Evolutionary conservation across 2,329 filamentous ascomycete genomes (phyloP).

Genomic region (Aotearoamyces nothofagi): DNA sequence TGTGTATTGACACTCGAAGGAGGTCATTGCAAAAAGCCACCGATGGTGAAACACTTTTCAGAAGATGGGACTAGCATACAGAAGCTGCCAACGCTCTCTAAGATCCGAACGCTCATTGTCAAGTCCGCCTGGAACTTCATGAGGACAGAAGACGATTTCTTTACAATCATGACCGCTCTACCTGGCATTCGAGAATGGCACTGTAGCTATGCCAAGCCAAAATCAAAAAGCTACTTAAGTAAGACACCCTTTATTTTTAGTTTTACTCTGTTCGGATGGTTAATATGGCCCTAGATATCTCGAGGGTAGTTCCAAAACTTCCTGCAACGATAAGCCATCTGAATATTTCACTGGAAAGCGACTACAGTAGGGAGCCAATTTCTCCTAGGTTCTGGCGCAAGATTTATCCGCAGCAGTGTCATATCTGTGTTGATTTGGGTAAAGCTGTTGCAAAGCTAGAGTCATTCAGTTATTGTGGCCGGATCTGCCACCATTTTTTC

Average conservation of each 20-base stretch:
- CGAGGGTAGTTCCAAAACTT: constrained; percentile 41
- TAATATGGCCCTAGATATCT: constrained; percentile 38
- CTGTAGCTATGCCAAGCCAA: constrained; percentile 48
- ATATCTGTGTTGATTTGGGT: constrained; percentile 52
- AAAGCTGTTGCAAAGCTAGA: constrained; percentile 45
- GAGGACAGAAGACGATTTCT: constrained; percentile 46
- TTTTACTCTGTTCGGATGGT: too few species aligned
- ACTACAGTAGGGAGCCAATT: constrained; percentile 49
- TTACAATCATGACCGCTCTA: constrained; percentile 42
- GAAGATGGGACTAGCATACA: constrained; percentile 2
- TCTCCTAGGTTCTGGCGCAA: constrained; percentile 47
- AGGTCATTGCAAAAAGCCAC: constrained; percentile 63
- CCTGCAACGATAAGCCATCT: constrained; percentile 44
- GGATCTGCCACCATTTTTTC: constrained; percentile 57
- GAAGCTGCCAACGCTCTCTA: constrained; percentile 19
- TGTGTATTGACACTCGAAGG: constrained; percentile 59
- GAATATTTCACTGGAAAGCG: constrained; percentile 55
- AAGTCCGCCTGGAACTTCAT: constrained; percentile 69
- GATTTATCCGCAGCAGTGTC: constrained; percentile 34
- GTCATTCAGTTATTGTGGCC: constrained; percentile 56
- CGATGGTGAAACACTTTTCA: constrained; percentile 43
- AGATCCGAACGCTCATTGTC: constrained; percentile 53
- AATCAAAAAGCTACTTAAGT: constrained; percentile 49
- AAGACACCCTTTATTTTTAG: too few species aligned
- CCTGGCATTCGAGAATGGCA: constrained; percentile 46